Evolutionary conservation across 2,329 filamentous ascomycete species (phyloP).

Genomic region (Claviceps fusiformis): DNA sequence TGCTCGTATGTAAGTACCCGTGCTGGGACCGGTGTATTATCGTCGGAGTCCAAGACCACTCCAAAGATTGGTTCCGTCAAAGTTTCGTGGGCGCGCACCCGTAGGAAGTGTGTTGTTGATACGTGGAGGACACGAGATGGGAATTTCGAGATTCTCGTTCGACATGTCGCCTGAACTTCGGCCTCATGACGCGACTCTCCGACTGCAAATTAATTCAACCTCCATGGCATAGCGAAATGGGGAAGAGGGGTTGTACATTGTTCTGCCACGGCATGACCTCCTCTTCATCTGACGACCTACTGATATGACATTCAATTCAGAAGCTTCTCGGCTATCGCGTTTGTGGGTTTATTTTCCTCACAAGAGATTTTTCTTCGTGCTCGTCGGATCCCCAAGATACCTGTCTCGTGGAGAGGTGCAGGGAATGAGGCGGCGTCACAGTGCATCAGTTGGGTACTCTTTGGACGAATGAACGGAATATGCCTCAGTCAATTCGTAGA

Average conservation of each 20-base stretch:
- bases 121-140: too few species aligned
- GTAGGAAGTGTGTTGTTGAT: too few species aligned
- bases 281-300: background rate
- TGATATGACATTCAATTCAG: background rate
- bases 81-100: too few species aligned
- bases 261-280: too few species aligned
- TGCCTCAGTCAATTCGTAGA: background rate
- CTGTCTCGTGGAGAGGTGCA: background rate
- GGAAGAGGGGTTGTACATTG: background rate
- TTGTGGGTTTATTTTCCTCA: background rate
- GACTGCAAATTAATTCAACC: too few species aligned
- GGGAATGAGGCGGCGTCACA: background rate
- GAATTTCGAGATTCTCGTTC: too few species aligned
- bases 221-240: too few species aligned
- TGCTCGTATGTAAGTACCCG: background rate
- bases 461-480: background rate
- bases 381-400: background rate
- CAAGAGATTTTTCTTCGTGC: background rate
- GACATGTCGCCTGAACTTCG: too few species aligned
- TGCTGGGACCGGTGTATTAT: background rate
- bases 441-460: background rate
- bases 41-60: background rate
- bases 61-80: too few species aligned
- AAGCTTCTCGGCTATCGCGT: background rate
- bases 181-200: too few species aligned